phyloP scores from a whole-genome alignment of 2,329 filamentous ascomycete genomes.

The Xylaria sp. region DNA sequence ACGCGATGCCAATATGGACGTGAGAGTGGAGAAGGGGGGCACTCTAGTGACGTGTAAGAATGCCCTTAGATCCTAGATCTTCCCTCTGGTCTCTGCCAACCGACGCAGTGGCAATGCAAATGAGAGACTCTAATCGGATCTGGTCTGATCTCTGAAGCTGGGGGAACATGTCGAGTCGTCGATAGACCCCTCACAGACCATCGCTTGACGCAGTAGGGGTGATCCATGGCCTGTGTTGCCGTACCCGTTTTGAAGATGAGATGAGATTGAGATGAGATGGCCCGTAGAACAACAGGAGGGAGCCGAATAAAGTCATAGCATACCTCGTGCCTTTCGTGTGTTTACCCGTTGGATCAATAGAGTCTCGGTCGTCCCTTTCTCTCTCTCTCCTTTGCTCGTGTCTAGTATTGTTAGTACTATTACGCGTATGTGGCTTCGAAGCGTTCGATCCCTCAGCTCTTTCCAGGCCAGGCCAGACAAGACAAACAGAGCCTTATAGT shows the following conservation, averaged over 20 bases:
- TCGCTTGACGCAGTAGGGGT: constrained; percentile 17
- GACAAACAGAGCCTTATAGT: no score
- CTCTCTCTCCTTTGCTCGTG: background rate
- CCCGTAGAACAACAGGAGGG: constrained; percentile 9
- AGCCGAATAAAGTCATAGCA: constrained; percentile 16
- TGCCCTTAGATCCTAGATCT: constrained; percentile 20
- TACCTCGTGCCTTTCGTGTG: constrained; percentile 20
- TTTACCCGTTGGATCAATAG: constrained; percentile 17
- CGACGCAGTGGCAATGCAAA: constrained; percentile 10
- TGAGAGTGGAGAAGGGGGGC: constrained; percentile 22
- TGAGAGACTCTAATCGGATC: background rate
- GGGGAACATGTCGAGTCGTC: background rate
- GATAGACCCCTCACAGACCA: constrained; percentile 11
- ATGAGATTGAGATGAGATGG: background rate
- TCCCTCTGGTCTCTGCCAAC: constrained; percentile 18
- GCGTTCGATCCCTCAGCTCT: background rate
- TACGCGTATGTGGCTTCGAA: constrained; percentile 1
- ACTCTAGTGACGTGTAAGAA: constrained; percentile 23
- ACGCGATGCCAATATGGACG: constrained; percentile 20
- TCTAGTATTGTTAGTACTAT: background rate
- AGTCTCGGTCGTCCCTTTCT: constrained; percentile 9
- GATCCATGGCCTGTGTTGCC: constrained; percentile 17
- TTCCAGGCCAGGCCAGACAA: constrained; percentile 1
- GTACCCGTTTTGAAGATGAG: constrained; percentile 5
- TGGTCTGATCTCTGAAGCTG: background rate